Evolutionary conservation across 192 early-diverging fungal species (phyloP).

Genomic region (Hyaloraphidium curvatum): DNA sequence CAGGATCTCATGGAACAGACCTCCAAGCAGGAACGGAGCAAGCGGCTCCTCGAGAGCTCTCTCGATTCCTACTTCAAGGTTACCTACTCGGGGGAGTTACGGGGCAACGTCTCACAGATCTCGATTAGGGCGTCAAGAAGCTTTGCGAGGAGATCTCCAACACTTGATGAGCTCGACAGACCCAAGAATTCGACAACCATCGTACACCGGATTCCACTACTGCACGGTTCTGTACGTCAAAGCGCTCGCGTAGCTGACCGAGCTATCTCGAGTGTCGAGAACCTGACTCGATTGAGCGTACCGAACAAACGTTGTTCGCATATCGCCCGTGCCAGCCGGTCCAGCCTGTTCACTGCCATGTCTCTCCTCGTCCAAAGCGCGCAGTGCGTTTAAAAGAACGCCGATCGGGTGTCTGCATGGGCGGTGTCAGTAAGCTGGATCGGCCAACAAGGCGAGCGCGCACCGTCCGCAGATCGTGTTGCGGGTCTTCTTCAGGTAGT

Average conservation of each 20-base stretch:
- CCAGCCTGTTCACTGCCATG: slow-evolving; percentile 7
- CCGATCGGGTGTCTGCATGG: slow-evolving; percentile 30
- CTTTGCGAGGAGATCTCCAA: not conserved
- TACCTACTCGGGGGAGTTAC: too few species aligned
- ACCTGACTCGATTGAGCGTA: slow-evolving; percentile 70
- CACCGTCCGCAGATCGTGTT: slow-evolving; percentile 85
- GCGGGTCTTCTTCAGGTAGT: slow-evolving; percentile 51
- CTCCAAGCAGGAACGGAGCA: too few species aligned
- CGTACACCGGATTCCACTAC: not conserved
- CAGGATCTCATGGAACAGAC: too few species aligned
- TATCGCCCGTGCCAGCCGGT: not conserved
- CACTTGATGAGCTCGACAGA: not conserved
- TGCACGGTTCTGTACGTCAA: slow-evolving; percentile 6
- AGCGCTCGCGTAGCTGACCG: slow-evolving; percentile 61
- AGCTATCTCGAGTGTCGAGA: slow-evolving; percentile 31
- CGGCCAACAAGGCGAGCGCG: not conserved
- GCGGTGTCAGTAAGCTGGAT: slow-evolving; percentile 26
- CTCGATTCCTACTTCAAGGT: too few species aligned
- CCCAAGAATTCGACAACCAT: not conserved
- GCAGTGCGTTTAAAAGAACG: slow-evolving; percentile 52
- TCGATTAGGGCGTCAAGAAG: too few species aligned
- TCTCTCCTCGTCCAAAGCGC: slow-evolving; percentile 10
- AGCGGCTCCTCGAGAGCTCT: too few species aligned
- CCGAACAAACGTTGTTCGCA: slow-evolving; percentile 43
- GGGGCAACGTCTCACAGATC: too few species aligned